Conservation (phyloP, 345 rosid species). For the Ricinus communis region DNA sequence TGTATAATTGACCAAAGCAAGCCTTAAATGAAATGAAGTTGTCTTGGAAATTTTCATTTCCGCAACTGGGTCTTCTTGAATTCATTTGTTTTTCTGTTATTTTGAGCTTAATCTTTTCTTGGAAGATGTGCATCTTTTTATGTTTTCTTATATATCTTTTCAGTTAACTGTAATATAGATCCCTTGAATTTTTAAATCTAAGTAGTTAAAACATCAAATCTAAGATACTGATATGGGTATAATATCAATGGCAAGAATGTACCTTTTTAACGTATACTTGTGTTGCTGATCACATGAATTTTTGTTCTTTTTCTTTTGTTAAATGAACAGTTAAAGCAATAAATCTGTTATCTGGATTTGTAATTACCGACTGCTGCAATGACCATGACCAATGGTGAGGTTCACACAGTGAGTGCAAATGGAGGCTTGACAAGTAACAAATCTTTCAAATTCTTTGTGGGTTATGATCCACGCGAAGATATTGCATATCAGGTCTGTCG, state of each 20-base stretch:
- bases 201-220: too few species aligned
- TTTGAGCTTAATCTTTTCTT: neutral
- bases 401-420: neutral
- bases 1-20: too few species aligned
- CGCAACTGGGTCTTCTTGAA: neutral
- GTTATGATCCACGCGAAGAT: constrained; percentile 91
- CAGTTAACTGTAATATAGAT: too few species aligned
- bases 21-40: too few species aligned
- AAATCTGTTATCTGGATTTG: constrained; percentile 2
- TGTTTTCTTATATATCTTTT: too few species aligned
- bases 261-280: neutral
- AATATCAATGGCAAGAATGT: neutral
- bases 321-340: neutral
- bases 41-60: neutral
- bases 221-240: neutral
- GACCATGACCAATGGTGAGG: constrained; percentile 15
- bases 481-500: constrained; percentile 82
- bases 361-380: neutral
- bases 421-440: constrained; percentile 6
- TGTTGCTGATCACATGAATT: neutral
- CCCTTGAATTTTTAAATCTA: too few species aligned
- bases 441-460: constrained; percentile 73
- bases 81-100: neutral
- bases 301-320: neutral
- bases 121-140: neutral